A percentile compares a stretch with the other conserved stretches of the same genome.
Evolutionary conservation across 1,139 yeast genomes (phyloP).

Genomic region (Yamadazyma dendronema): DNA sequence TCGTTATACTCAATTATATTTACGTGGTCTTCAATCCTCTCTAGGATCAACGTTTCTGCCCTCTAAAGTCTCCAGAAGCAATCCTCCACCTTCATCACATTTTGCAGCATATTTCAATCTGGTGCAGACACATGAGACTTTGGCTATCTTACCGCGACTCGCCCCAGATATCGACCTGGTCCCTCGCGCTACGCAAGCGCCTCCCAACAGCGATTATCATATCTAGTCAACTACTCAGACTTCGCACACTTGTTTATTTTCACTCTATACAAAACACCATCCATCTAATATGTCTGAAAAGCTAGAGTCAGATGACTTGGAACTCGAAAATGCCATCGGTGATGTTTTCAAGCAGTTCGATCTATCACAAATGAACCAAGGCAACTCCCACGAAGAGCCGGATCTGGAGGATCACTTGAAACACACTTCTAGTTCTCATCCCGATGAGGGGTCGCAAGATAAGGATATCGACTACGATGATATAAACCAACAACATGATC

Average conservation of each 20-base stretch:
- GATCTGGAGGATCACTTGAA: not conserved
- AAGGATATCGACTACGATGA: constrained; percentile 1
- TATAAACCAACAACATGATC: constrained; percentile 7
- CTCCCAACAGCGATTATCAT: no score
- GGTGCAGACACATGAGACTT: no score
- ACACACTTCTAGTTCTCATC: no score
- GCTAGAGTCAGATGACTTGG: constrained; percentile 18
- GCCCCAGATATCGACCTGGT: no score
- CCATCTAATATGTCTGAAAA: constrained; percentile 8
- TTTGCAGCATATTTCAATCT: no score
- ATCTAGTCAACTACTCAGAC: not conserved
- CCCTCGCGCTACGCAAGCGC: no score
- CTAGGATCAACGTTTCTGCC: no score
- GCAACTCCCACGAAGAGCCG: not conserved
- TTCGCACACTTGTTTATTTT: constrained; percentile 4
- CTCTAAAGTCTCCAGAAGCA: no score
- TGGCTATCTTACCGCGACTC: no score
- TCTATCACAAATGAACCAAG: constrained; percentile 7
- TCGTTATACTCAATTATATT: no score
- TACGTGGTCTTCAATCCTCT: no score
- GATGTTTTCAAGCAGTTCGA: constrained; percentile 36
- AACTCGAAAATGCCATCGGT: constrained; percentile 37
- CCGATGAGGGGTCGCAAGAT: constrained; percentile 2
- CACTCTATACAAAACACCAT: not conserved
- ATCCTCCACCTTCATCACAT: no score